Base-by-base conservation (phyloP, 768 basidiomycete species). In the Postia placenta region DNA sequence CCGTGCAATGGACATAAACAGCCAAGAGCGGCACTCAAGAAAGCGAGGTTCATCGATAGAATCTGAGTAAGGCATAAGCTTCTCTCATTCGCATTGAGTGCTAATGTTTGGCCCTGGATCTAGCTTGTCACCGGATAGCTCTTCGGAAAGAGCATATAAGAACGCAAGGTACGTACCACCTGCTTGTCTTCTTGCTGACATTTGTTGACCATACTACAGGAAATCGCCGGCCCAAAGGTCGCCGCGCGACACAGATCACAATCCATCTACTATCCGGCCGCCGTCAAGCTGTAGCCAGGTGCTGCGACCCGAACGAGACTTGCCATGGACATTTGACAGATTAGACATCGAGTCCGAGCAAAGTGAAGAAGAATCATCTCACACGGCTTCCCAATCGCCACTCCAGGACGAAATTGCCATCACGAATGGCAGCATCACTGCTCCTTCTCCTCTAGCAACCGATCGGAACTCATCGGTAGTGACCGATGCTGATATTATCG, bases 81-180 rank as follows among this genome's bases (percentile, higher is more conserved):
- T 38, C 40, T 42, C 23, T 27, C n/a, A 22, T 48, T 50, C 25
- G 48, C 45, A 20, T 17, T 14, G 9, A n/a, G 14, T 5, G 2
- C 42, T 45, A 20, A 38, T n/a, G 19, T 11, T n/a, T n/a, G n/a
- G n/a, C n/a, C n/a, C n/a, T n/a, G n/a, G n/a, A n/a, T n/a, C n/a
- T 27, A 56, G 55, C 36, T 43, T 43, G 9, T 35, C 14, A 4
- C 36, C 30, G 17, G 46, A 25, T 6, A 53, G 56, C 15, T 52
- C 56, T 20, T 53, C 52, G 1, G 52, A 54, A 25, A 40, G 56
- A 6, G 48, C 51, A 35, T 45, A 54, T 23, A 57, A 57, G 45
- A 52, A 42, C 14, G 27, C 46, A 2, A 54, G 52, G 56, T 57
- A 26, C 23, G 52, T 15, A 14, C 17, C n/a, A n/a, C n/a, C 33